Conservation (phyloP, 768 basidiomycete genomes). For the Mycena capillaripes region DNA sequence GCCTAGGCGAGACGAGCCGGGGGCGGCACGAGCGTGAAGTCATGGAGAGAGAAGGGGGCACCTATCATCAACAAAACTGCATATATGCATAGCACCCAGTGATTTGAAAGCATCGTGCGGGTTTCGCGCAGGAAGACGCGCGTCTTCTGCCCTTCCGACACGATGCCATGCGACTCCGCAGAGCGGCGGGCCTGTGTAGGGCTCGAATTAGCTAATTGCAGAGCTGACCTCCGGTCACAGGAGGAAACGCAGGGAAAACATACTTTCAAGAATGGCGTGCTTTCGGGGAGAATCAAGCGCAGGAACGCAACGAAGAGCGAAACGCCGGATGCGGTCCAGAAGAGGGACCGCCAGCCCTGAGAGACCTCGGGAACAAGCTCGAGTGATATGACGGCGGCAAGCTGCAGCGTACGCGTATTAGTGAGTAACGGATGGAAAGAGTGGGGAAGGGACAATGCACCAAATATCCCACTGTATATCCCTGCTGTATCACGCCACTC, state of each 20-base stretch:
- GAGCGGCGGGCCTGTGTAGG: constrained; percentile 20
- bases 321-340: constrained; percentile 62
- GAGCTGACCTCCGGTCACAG: constrained; percentile 50
- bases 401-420: too few species aligned
- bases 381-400: too few species aligned
- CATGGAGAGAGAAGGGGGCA: too few species aligned
- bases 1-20: too few species aligned
- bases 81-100: constrained; percentile 59
- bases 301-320: too few species aligned
- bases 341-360: constrained; percentile 52
- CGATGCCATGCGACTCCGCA: constrained; percentile 42
- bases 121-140: constrained; percentile 81
- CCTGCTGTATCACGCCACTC: constrained; percentile 89
- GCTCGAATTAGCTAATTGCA: background rate
- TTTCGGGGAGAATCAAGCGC: too few species aligned
- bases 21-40: too few species aligned
- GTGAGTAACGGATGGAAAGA: constrained; percentile 33
- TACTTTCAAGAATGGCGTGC: too few species aligned
- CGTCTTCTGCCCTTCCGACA: constrained; percentile 63
- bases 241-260: too few species aligned
- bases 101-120: constrained; percentile 47
- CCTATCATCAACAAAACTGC: constrained; percentile 81
- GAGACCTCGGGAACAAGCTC: too few species aligned
- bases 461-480: constrained; percentile 88
- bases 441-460: background rate